Evolutionary conservation across 192 early-diverging fungal genomes (phyloP).

Genomic region (Backusella tarrabulga): DNA sequence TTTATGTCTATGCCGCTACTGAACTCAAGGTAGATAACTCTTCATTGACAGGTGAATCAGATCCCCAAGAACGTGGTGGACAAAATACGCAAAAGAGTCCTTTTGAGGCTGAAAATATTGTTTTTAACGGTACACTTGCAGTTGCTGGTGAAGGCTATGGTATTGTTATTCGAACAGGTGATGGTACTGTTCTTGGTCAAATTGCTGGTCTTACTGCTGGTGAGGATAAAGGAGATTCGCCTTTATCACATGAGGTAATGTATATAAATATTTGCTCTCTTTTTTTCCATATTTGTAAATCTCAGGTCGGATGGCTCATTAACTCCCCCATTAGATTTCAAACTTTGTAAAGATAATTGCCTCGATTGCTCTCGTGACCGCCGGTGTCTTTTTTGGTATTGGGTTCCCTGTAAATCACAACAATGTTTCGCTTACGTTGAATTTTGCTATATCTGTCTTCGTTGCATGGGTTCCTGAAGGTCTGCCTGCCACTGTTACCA

Average conservation of each 20-base stretch:
- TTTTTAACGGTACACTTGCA: conserved; percentile 86
- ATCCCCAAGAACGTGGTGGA: conserved; percentile 80
- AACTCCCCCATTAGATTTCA: conserved; percentile 48
- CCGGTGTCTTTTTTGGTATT: conserved; percentile 82
- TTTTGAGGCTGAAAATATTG: conserved; percentile 90
- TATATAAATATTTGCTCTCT: not conserved
- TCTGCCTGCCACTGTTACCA: conserved; percentile 90
- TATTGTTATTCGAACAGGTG: conserved; percentile 90
- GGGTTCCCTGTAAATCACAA: conserved; percentile 58
- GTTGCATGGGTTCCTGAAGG: conserved; percentile 95
- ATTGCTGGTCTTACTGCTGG: conserved; percentile 84
- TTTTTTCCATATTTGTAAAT: not conserved
- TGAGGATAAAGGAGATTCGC: conserved; percentile 74
- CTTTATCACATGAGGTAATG: conserved; percentile 62
- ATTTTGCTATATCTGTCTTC: conserved; percentile 90
- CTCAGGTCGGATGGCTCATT: not conserved
- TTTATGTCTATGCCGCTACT: conserved; percentile 71
- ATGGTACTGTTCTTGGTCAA: conserved; percentile 92
- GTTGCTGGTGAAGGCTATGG: conserved; percentile 88
- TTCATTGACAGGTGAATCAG: conserved; percentile 92
- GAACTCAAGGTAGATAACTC: conserved; percentile 98
- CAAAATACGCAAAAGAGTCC: conserved; percentile 75
- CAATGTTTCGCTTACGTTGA: conserved; percentile 66
- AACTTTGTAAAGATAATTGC: conserved; percentile 87
- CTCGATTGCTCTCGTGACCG: conserved; percentile 69